Percentiles rank a stretch among this genome's conserved stretches.
Conservation (phyloP, 2,329 filamentous ascomycete species). For the Monilinia laxa region DNA sequence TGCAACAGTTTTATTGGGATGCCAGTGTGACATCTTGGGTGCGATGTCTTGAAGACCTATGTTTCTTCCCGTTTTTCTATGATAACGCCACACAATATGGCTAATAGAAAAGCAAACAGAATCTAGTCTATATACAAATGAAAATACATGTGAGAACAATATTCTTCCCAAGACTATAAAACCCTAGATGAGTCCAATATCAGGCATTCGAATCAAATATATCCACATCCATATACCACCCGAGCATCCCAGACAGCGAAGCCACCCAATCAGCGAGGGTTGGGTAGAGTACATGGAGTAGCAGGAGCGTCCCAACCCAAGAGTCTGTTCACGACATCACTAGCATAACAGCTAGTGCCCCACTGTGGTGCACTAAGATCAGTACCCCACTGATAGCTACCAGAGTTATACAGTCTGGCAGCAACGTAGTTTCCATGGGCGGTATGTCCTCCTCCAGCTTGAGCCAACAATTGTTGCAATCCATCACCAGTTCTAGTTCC, state of each 20-base stretch:
- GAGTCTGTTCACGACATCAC: slow-evolving; percentile 36
- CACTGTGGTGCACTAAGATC: slow-evolving; percentile 38
- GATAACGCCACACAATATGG: background rate
- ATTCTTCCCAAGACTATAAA: background rate
- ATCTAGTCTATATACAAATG: background rate
- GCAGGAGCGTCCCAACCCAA: slow-evolving; percentile 11
- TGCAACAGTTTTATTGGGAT: background rate
- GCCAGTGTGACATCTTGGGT: too few relatives aligned
- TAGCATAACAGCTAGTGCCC: slow-evolving; percentile 33
- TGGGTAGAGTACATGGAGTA: background rate
- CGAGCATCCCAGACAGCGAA: background rate
- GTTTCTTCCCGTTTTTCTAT: background rate
- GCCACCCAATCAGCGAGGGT: background rate
- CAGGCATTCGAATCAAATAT: background rate
- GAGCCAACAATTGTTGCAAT: slow-evolving; percentile 12
- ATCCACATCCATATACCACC: background rate
- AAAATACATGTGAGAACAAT: background rate
- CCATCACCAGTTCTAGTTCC: slow-evolving; percentile 29
- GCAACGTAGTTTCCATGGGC: slow-evolving; percentile 40
- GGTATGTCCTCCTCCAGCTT: slow-evolving; percentile 29
- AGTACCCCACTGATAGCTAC: slow-evolving; percentile 38
- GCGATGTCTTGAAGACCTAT: background rate
- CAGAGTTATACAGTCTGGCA: slow-evolving; percentile 46
- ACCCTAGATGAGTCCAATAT: background rate
- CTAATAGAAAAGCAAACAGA: background rate